Conservation (phyloP, 305 asterid genomes). For the Rubia peregrina region DNA sequence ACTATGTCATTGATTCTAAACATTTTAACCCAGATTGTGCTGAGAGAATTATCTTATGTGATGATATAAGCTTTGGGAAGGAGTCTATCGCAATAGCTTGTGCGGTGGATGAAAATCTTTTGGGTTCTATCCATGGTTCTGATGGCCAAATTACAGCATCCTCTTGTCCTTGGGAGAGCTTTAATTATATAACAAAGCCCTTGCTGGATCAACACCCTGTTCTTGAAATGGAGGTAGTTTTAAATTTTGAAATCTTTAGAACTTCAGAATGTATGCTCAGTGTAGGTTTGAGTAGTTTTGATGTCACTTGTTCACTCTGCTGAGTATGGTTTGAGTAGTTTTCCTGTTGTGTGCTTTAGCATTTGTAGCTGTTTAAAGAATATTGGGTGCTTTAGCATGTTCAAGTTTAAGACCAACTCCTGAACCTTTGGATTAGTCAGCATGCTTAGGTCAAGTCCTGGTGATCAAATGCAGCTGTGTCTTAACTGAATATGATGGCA, state of each 20-base stretch:
- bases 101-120: conserved; percentile 85
- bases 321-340: no score
- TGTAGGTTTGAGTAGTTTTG: neutral
- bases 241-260: neutral
- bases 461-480: no score
- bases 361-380: no score
- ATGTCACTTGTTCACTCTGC: no score
- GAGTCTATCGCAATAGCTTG: conserved; percentile 87
- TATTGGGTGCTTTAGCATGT: no score
- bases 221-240: conserved; percentile 66
- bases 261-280: neutral
- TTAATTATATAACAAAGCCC: conserved; percentile 70
- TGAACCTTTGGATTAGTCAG: no score
- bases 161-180: conserved; percentile 93
- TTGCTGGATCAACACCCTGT: conserved; percentile 55
- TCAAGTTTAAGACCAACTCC: no score
- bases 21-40: conserved; percentile 74
- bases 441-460: no score
- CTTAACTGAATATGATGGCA: no score
- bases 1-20: conserved; percentile 79
- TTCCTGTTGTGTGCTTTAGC: no score
- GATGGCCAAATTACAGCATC: conserved; percentile 56
- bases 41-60: conserved; percentile 77
- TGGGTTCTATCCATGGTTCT: conserved; percentile 58
- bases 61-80: conserved; percentile 90